Conservation (phyloP, 768 basidiomycete species). For the Trametes cinnabarina region DNA sequence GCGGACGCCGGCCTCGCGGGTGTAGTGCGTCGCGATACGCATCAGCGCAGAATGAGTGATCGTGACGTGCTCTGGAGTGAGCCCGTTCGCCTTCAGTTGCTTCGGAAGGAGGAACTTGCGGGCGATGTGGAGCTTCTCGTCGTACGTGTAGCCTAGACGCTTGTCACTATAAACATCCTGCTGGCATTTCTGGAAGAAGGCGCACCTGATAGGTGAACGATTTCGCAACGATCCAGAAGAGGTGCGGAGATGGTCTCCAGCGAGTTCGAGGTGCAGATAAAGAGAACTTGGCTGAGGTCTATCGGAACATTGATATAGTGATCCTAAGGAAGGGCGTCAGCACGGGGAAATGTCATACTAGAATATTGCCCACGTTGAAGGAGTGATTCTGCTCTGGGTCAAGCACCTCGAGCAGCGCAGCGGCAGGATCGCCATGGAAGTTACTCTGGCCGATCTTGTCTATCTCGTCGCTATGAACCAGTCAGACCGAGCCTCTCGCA, state of each 20-base stretch:
- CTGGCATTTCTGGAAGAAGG: background rate
- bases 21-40: conserved; percentile 75
- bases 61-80: conserved; percentile 56
- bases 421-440: conserved; percentile 89
- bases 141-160: conserved; percentile 70
- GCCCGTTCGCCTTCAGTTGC: conserved; percentile 76
- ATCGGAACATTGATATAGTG: conserved; percentile 90
- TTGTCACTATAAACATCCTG: background rate
- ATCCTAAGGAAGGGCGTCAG: conserved; percentile 48
- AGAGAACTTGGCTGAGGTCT: conserved; percentile 84
- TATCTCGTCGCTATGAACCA: conserved; percentile 67
- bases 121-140: conserved; percentile 91
- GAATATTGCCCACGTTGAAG: conserved; percentile 55
- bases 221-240: conserved; percentile 85
- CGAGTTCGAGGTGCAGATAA: conserved; percentile 90
- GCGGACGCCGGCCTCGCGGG: conserved; percentile 91
- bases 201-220: conserved; percentile 75
- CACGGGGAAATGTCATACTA: background rate
- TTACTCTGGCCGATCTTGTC: conserved; percentile 88
- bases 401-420: conserved; percentile 86
- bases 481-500: background rate
- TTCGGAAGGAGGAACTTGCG: conserved; percentile 86
- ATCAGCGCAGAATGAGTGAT: conserved; percentile 70
- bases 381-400: conserved; percentile 92
- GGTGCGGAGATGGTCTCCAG: conserved; percentile 88